Evolutionary conservation across 192 early-diverging fungal species (phyloP), one percentile per base, ranked within the genome.

Genomic region (Jimgerdemannia lactiflua): DNA sequence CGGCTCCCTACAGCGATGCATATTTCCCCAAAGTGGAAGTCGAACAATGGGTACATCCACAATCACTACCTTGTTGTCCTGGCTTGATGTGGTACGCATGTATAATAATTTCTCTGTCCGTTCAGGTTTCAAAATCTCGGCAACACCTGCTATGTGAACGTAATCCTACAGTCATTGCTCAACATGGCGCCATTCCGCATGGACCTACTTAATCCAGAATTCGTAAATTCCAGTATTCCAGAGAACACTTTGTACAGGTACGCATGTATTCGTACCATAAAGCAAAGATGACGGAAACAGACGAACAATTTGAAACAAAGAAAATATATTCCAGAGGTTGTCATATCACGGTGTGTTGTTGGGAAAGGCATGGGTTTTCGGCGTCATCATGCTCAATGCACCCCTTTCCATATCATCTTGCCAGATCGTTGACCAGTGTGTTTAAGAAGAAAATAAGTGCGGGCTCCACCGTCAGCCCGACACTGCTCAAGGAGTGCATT

Each of bases 81-180:
- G 6, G 49, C 14, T 59, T 59, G 14, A 14, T 59, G 49, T 59
- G 14, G 8, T 2, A 59, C 49, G 29, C 29, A 29, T 29, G 29
- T 59, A 59, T 14, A 59, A 14, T 14, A 10, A 6, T 59, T 59
- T 6, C 0, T 59, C 14, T 59, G 49, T 59, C 49, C 6, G 14
- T 59, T 59, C 39, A 73, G 72, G 3, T 64, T 73, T 43, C 67
- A 64, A 42, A 73, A 73, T 41, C 72, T 73, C 39, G 72, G 72
- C 29, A 73, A 73, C 18, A 73, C 72, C 3, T 73, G 72, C 44
- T 73, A 73, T 39, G 63, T 73, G 14, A 73, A 73, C 43, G 65
- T 66, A 29, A 73, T 41, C 44, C 72, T 73, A 19, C 72, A 73
- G 10, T 65, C 72, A 64, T 39, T 73, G 17, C 29, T 66, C 4